Evolutionary conservation across 2,329 filamentous ascomycete genomes (phyloP).

Genomic region (Aspergillus sp.): DNA sequence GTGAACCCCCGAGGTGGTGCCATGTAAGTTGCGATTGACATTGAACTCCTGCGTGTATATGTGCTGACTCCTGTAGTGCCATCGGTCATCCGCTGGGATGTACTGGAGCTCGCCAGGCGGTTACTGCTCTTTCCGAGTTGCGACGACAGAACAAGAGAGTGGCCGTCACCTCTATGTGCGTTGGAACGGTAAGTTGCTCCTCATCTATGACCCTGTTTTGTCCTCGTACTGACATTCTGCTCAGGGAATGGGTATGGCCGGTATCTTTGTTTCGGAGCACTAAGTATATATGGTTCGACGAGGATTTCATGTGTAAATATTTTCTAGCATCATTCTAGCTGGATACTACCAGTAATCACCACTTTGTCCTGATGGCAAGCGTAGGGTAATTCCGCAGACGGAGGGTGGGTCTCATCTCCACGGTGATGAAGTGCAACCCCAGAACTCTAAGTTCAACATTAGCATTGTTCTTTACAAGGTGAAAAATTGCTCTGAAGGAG

Average conservation of each 20-base stretch:
- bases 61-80: slow-evolving; percentile 48
- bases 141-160: slow-evolving; percentile 75
- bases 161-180: slow-evolving; percentile 88
- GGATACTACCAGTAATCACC: neutral
- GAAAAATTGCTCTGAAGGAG: no score
- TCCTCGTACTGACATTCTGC: neutral
- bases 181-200: slow-evolving; percentile 70
- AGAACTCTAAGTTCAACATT: neutral
- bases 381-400: neutral
- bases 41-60: neutral
- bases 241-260: slow-evolving; percentile 72
- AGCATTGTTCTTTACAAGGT: neutral
- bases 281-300: slow-evolving; percentile 13
- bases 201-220: neutral
- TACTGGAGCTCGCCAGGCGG: slow-evolving; percentile 87
- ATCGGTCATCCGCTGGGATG: slow-evolving; percentile 89
- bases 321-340: neutral
- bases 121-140: slow-evolving; percentile 82
- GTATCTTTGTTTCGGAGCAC: slow-evolving; percentile 89
- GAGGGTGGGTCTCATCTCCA: neutral
- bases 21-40: slow-evolving; percentile 50
- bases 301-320: neutral
- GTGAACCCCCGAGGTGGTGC: slow-evolving; percentile 94
- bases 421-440: neutral
- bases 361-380: no score